Conservation (phyloP, 441 rosid genomes). For the Erysimum cheiri region DNA sequence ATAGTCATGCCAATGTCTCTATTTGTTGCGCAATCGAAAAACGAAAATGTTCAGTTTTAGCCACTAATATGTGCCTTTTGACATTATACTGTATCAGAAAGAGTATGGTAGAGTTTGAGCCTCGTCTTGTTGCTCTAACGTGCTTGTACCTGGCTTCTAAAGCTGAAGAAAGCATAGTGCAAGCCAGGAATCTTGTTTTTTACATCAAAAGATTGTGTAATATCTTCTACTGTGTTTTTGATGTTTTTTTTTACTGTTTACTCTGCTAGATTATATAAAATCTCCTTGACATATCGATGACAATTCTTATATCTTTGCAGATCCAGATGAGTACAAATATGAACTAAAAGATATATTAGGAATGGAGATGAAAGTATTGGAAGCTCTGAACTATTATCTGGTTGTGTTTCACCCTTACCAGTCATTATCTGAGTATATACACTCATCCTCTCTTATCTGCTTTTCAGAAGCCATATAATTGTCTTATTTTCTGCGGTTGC, state of each 20-base stretch:
- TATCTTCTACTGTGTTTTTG: constrained; percentile 37
- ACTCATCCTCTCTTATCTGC: constrained; percentile 30
- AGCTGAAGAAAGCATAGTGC: constrained; percentile 97
- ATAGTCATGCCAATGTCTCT: not conserved
- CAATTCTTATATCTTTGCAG: constrained; percentile 48
- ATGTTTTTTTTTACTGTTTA: not conserved
- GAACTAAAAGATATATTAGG: constrained; percentile 92
- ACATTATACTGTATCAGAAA: constrained; percentile 54
- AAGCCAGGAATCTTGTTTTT: constrained; percentile 74
- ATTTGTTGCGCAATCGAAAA: not conserved
- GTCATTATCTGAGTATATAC: constrained; percentile 73
- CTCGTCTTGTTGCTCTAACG: constrained; percentile 88
- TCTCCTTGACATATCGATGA: not conserved
- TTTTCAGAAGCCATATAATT: not conserved
- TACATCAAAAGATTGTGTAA: constrained; percentile 71
- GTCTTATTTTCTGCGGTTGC: not conserved
- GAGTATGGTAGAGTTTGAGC: constrained; percentile 93
- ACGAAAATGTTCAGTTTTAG: not conserved
- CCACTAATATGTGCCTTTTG: constrained; percentile 4
- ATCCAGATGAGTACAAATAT: constrained; percentile 71
- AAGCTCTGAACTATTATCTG: constrained; percentile 87
- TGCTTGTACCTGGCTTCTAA: constrained; percentile 96
- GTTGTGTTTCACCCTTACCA: constrained; percentile 96
- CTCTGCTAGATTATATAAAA: not conserved
- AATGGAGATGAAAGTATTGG: constrained; percentile 97